Evolutionary conservation across 2,329 filamentous ascomycete species (phyloP).

Genomic region (Verticillium isaacii): DNA sequence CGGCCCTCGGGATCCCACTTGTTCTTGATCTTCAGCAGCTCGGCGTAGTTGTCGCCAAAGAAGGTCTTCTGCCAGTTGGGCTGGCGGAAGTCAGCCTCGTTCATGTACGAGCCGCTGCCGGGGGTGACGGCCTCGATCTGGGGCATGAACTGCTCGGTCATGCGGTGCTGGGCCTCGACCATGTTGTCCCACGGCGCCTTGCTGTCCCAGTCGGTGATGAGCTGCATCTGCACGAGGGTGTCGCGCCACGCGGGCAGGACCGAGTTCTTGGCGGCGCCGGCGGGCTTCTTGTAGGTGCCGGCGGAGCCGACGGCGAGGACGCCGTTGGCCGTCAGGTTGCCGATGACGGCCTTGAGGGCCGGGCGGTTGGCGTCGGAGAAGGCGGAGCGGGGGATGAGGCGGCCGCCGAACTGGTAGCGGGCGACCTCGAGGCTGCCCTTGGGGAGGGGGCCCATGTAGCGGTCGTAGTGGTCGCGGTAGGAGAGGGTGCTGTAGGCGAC

Average conservation of each 20-base stretch:
- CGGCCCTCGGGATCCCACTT: slow-evolving; percentile 42
- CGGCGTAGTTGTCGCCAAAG: slow-evolving; percentile 41
- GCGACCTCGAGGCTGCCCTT: slow-evolving; percentile 25
- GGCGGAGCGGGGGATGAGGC: slow-evolving; percentile 26
- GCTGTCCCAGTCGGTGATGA: slow-evolving; percentile 21
- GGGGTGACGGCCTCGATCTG: slow-evolving; percentile 30
- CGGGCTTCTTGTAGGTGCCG: slow-evolving; percentile 21
- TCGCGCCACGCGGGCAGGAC: slow-evolving; percentile 33
- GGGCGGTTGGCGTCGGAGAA: slow-evolving; percentile 18
- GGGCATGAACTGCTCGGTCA: slow-evolving; percentile 25
- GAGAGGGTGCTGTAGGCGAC: slow-evolving; percentile 20
- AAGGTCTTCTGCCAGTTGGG: slow-evolving; percentile 36
- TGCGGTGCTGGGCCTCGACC: slow-evolving; percentile 19
- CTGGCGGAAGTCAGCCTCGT: slow-evolving; percentile 44
- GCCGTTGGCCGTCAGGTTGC: slow-evolving; percentile 23
- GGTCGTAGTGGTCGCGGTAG: slow-evolving; percentile 27
- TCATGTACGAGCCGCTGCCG: slow-evolving; percentile 40
- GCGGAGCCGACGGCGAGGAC: slow-evolving; percentile 23
- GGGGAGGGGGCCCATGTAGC: slow-evolving; percentile 29
- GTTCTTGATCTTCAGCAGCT: slow-evolving; percentile 40
- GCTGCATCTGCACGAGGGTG: slow-evolving; percentile 24
- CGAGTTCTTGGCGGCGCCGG: slow-evolving; percentile 25
- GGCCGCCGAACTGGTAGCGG: slow-evolving; percentile 27
- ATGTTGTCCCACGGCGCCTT: slow-evolving; percentile 16
- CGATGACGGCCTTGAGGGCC: slow-evolving; percentile 18